Base-by-base conservation (phyloP, 176 grass and related monocot species). In the Miscanthus lutarioriparius region DNA sequence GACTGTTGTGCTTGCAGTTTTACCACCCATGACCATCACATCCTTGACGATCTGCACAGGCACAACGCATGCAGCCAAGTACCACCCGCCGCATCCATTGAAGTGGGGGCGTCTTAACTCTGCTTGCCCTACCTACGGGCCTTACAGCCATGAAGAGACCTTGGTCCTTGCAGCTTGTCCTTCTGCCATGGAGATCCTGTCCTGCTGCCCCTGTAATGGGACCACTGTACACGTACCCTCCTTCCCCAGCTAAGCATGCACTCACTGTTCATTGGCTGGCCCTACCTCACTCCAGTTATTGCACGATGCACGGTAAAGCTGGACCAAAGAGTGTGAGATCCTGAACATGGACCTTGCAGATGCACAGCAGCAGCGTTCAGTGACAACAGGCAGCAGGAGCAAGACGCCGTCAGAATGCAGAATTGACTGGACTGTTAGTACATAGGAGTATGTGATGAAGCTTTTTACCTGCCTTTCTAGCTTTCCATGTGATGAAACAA, bases 131-230 rank as follows among this genome's bases (percentile, higher is more conserved):
- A 22, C 32, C 32, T 70, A 41, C 68, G 20, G 37, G 39, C 41
- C 23, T 72, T 45, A 73, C 43, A 25, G 41, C 77, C 39, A 74
- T 51, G 77, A 74, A 74, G 71, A 41, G 49, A 7, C 19, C 51
- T 28, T 30, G 26, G 72, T 51, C 72, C 44, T 74, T 54, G 56
- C 71, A 74, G 40, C 67, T 22, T 37, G 75, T 79, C 7, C 84
- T 86, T 27, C 28, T 4, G 17, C 84, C 75, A 36, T 80, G 67
- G 67, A 86, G 54, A 80, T 80, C 75, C 14, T 79, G 64, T 33
- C 64, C 44, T 3, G 41, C 71, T 49, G 71, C 12, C 14, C 63
- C 27, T 49, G 68, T 10, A 16, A 83, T 16, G 54, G 0, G 23
- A 16, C 5, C 38, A 82, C 85, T 61, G 70, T 76, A 30, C 32